Evolutionary conservation across 73 alveolate genomes (phyloP), one percentile per base, ranked within the genome.

Genomic region (Urostyla sp.): DNA sequence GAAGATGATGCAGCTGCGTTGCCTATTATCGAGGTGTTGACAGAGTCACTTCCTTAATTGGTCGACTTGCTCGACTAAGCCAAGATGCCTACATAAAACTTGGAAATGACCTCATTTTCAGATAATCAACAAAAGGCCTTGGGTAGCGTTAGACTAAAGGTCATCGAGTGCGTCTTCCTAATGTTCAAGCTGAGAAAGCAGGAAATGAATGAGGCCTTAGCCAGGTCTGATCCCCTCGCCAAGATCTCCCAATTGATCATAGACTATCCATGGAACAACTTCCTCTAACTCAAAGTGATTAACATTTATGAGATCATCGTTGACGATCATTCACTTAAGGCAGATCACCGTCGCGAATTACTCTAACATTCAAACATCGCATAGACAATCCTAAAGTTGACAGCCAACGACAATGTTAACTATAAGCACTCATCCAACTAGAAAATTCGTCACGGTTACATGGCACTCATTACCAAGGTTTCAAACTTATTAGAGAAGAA

Each of bases 191-290:
- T 73, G 36, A 73, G 53, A 24, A 73, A 73, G 54, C 40, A 24
- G 2, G 11, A 44, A 7, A 73, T 52, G 13, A 20, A 6, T 1
- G 32, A 73, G n/a, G 51, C 58, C 15, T 23, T 73, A 8, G 40
- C 59, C 40, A 61, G 40, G 74, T 44, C 72, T 44, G 21, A 50
- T 4, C 50, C 53, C 27, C 53, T 73, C 27, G 58, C 60, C 3
- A 16, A 73, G 18, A 51, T 73, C 26, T 50, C 74, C 38, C 38
- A 16, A 0, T 37, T 73, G 4, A 27, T 73, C 32, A 34, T 35
- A 28, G 66, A 44, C 32, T 73, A 73, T 49, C 85, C 85, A 16
- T 73, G 85, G 85, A 59, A 59, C 30, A 59, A 59, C 32, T 59
- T 59, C 76, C 55, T 59, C n/a, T 36, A 59, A 34, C 55, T 59